These are phyloP conservation scores for Candida wancherniae DNA, from an alignment of 805 yeast genomes.

Conservation along the genomic window DNA sequence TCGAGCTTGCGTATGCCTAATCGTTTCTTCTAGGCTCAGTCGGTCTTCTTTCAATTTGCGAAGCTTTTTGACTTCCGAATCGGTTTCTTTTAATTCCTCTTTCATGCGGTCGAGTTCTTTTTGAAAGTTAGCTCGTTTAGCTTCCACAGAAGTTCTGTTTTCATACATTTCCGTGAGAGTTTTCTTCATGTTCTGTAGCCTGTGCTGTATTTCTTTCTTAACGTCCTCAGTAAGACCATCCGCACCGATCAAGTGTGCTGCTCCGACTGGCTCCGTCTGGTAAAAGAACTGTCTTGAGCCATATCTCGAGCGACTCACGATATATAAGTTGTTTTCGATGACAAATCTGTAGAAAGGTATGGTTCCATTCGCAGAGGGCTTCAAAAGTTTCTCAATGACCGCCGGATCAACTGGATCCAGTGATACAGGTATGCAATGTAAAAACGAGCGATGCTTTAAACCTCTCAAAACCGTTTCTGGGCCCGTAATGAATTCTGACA, in stretches of 20 bases:
- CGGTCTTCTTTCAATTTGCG: slow-evolving; percentile 25
- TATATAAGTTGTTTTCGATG: slow-evolving; percentile 51
- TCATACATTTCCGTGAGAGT: slow-evolving; percentile 13
- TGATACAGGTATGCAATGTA: slow-evolving; percentile 60
- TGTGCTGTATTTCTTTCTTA: slow-evolving; percentile 16
- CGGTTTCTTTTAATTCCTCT: slow-evolving; percentile 10
- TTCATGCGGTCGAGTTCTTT: slow-evolving; percentile 6
- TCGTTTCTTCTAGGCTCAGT: slow-evolving; percentile 25
- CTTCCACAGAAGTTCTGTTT: slow-evolving; percentile 4
- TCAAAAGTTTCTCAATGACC: slow-evolving; percentile 35
- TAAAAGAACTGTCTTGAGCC: slow-evolving; percentile 53
- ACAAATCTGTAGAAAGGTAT: slow-evolving; percentile 53
- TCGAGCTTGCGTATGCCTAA: slow-evolving; percentile 9
- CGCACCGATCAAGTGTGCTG: slow-evolving; percentile 28
- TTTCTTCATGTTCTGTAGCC: slow-evolving; percentile 13
- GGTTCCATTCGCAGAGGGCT: slow-evolving; percentile 33
- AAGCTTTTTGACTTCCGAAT: slow-evolving; percentile 20
- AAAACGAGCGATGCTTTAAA: slow-evolving; percentile 53
- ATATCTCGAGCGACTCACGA: slow-evolving; percentile 54
- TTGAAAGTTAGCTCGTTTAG: slow-evolving; percentile 2
- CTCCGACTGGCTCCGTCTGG: slow-evolving; percentile 32
- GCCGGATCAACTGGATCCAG: slow-evolving; percentile 36
- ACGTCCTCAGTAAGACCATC: slow-evolving; percentile 27
- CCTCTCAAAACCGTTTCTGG: slow-evolving; percentile 67
- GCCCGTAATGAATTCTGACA: slow-evolving; percentile 68